Conservation (phyloP, 345 rosid species). For the Murraya paniculata region DNA sequence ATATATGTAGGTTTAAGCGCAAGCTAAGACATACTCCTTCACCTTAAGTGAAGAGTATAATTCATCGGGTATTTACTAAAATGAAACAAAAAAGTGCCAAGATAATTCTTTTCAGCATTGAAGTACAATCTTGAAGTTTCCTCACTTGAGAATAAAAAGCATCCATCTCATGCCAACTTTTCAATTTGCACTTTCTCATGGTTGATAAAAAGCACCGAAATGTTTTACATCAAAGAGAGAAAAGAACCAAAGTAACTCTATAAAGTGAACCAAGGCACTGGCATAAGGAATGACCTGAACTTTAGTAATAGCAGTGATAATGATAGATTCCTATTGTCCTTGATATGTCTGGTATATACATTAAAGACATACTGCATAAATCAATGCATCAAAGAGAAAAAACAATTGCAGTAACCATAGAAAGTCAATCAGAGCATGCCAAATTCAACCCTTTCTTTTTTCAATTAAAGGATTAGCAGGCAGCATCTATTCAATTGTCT, state of each 20-base stretch:
- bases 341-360: background rate
- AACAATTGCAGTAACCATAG: no score
- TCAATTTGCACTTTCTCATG: background rate
- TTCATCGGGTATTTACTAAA: background rate
- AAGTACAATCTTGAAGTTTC: background rate
- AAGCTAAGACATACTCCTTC: no score
- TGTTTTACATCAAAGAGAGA: background rate
- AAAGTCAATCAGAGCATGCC: background rate
- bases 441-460: background rate
- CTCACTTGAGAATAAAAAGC: background rate
- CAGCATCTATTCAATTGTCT: background rate
- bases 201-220: background rate
- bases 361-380: background rate
- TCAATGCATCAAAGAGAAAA: background rate
- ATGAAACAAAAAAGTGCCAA: background rate
- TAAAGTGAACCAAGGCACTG: background rate
- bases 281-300: background rate
- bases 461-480: background rate
- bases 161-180: background rate
- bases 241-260: background rate
- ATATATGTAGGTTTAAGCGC: background rate
- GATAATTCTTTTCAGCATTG: background rate
- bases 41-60: background rate
- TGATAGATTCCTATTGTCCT: background rate
- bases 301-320: background rate